Evolutionary conservation across 345 rosid species (phyloP), one percentile per base, ranked within the genome.

Genomic region (Arabis alpina): DNA sequence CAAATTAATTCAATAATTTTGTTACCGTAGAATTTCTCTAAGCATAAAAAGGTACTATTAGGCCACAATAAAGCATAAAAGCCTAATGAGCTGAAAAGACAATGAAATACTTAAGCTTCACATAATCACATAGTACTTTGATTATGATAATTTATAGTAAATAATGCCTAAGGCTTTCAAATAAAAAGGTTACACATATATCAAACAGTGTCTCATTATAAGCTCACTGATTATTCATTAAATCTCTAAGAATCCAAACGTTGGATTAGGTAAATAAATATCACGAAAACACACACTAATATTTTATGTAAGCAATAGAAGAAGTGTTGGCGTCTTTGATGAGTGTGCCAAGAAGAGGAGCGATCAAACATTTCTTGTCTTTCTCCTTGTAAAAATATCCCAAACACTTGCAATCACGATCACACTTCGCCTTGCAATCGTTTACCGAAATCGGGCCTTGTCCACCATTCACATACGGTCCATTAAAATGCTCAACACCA

Each of bases 371-470:
- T 44, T 54, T 83, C 16, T 76, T 80, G 10, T 76, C 66, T 5
- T 80, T 76, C 51, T 50, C 79, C 47, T 76, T 75, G 73, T 84
- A 86, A 25, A 88, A 88, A 19, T 81, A 84, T 0, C 93, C 89
- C 77, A 80, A 69, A 68, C 88, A 86, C 76, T 79, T 87, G 71
- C 89, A 88, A 66, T 84, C 86, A 8, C 49, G 63, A 10, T 67
- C 82, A 13, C 88, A 91, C 50, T 82, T 74, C 0, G 53, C 79
- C 25, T 79, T 76, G 13, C 94, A 88, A 1, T 56, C 82, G 3
- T 55, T 72, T 0, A 64, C 59, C 49, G 75, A 69, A 54, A 54
- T 76, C 50, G 76, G 72, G 58, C 82, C 82, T 37, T 70, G 77
- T 34, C 96, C 96, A 2, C 41, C 61, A 6, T 64, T 77, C 15